Conservation (phyloP, 148 eudicot genomes). For the Nyssa sinensis region DNA sequence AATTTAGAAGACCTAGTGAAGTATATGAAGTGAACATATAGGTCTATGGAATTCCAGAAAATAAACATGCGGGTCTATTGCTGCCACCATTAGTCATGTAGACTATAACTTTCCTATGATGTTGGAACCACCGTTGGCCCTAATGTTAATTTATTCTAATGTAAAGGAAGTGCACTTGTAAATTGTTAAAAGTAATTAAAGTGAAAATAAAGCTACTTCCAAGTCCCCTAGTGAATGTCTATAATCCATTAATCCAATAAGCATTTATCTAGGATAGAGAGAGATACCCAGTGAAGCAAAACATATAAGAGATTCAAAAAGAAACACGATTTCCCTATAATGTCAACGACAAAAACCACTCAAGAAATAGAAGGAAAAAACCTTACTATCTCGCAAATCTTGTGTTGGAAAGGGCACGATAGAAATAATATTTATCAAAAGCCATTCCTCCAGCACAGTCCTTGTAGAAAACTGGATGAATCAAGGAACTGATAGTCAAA, state of each 20-base stretch:
- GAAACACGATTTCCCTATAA: too few relatives aligned
- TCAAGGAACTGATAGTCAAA: background rate
- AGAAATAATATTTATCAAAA: too few relatives aligned
- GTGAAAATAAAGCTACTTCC: background rate
- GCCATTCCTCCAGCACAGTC: background rate
- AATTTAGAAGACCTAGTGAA: background rate
- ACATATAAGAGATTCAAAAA: background rate
- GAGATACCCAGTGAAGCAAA: background rate
- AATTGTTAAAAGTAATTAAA: too few relatives aligned
- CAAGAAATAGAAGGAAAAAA: too few relatives aligned
- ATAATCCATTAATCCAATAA: too few relatives aligned
- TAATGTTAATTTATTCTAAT: too few relatives aligned
- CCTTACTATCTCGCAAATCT: background rate
- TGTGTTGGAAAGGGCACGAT: background rate
- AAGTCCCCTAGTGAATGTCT: background rate
- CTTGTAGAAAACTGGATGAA: background rate
- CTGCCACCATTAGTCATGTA: background rate
- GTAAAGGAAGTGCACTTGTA: too few relatives aligned
- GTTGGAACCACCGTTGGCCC: too few relatives aligned
- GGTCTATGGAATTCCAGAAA: too few relatives aligned
- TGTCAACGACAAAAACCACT: too few relatives aligned
- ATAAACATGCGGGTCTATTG: background rate
- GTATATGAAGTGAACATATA: background rate
- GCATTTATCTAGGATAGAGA: background rate
- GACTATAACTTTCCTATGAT: background rate